These are phyloP conservation scores for Bolboschoenoplectus hybrid DNA, from an alignment of 202 grass and related monocot genomes.

Conservation along the genomic window DNA sequence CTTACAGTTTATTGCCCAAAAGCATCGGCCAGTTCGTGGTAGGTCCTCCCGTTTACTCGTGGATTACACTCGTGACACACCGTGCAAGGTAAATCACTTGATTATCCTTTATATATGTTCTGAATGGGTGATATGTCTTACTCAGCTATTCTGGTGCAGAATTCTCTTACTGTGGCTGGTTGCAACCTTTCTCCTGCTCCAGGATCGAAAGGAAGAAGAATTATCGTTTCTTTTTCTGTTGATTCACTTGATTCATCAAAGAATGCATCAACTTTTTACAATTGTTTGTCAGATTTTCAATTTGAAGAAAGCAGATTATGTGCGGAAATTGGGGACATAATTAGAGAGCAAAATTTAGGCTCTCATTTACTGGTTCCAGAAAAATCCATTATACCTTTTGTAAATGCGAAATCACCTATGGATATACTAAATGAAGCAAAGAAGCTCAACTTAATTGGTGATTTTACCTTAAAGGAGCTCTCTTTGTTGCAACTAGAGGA, in stretches of 20 bases:
- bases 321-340: constrained; percentile 61
- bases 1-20: constrained; percentile 84
- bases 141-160: constrained; percentile 55
- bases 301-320: constrained; percentile 46
- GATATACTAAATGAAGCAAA: constrained; percentile 84
- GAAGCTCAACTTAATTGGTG: constrained; percentile 62
- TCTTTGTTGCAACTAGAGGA: constrained; percentile 60
- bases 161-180: constrained; percentile 77
- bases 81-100: constrained; percentile 77
- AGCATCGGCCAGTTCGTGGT: constrained; percentile 81
- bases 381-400: constrained; percentile 48
- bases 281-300: constrained; percentile 51
- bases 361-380: constrained; percentile 50
- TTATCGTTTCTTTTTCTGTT: constrained; percentile 76
- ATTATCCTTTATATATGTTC: constrained; percentile 37
- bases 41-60: constrained; percentile 64
- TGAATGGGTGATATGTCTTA: constrained; percentile 30
- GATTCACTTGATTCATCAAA: constrained; percentile 56
- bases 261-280: constrained; percentile 48
- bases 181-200: constrained; percentile 79
- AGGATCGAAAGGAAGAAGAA: constrained; percentile 82
- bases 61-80: constrained; percentile 68
- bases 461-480: constrained; percentile 61
- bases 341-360: constrained; percentile 47
- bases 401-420: constrained; percentile 58